Conservation (phyloP, 2,329 filamentous ascomycete species). For the Magnaporthales sp. region DNA sequence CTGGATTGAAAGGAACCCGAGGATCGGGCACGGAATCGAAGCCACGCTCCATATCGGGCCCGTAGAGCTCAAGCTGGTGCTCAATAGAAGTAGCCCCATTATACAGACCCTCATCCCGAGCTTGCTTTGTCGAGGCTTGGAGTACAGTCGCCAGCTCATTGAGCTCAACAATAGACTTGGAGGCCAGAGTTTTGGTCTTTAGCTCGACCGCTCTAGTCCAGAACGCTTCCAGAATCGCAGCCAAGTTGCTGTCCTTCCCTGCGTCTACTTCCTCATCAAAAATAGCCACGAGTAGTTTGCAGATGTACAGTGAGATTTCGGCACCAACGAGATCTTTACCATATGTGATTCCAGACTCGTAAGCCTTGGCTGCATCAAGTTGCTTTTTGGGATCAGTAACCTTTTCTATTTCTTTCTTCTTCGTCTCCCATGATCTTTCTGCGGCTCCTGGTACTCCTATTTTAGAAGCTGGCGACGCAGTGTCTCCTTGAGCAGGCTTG, state of each 20-base stretch:
- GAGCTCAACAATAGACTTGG: constrained; percentile 1
- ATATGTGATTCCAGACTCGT: constrained; percentile 32
- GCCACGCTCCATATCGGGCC: constrained; percentile 66
- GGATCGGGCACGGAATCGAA: constrained; percentile 59
- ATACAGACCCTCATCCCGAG: constrained; percentile 1
- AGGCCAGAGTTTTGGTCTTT: constrained; percentile 7
- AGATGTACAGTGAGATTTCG: constrained; percentile 27
- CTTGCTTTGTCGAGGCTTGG: not conserved
- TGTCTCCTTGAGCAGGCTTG: constrained; percentile 18
- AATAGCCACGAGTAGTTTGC: constrained; percentile 19
- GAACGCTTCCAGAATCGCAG: constrained; percentile 11
- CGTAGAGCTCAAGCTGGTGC: constrained; percentile 61
- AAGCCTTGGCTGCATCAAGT: constrained; percentile 39
- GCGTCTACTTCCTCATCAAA: not conserved
- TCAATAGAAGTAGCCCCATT: constrained; percentile 21
- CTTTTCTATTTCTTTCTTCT: constrained; percentile 36
- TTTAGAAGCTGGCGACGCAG: constrained; percentile 19
- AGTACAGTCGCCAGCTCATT: constrained; percentile 2
- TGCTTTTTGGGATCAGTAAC: constrained; percentile 30
- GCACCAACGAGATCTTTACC: constrained; percentile 18
- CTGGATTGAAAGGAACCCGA: constrained; percentile 63
- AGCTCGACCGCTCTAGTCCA: constrained; percentile 13
- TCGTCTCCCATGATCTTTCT: constrained; percentile 32
- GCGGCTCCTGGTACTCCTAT: constrained; percentile 21
- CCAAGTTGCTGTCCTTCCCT: not conserved